Percentiles rank a stretch among this genome's conserved stretches.
These are phyloP conservation scores for Eucalyptus victrix DNA, from an alignment of 345 rosid species.

Conservation along the genomic window DNA sequence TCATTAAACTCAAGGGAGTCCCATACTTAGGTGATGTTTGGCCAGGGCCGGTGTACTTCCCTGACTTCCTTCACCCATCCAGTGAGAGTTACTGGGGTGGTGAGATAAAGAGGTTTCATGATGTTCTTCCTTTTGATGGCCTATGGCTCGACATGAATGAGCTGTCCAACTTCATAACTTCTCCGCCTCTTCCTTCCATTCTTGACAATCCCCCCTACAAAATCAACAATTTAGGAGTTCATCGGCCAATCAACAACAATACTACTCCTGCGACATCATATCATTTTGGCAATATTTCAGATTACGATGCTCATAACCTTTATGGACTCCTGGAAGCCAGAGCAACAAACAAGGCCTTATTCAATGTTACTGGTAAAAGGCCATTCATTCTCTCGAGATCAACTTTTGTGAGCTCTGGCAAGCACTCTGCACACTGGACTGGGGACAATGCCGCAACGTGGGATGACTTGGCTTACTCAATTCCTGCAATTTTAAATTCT, in stretches of 20 bases:
- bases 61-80: conserved; percentile 48
- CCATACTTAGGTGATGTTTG: conserved; percentile 58
- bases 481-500: conserved; percentile 52
- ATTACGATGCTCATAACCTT: conserved; percentile 61
- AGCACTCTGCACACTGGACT: conserved; percentile 72
- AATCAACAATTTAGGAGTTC: conserved; percentile 34
- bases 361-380: conserved; percentile 33
- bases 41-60: conserved; percentile 59
- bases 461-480: conserved; percentile 52
- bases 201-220: conserved; percentile 61
- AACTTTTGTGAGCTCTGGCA: conserved; percentile 67
- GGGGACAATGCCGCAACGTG: conserved; percentile 63
- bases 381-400: conserved; percentile 66
- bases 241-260: conserved; percentile 11
- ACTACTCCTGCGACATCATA: conserved; percentile 45
- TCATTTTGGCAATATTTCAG: conserved; percentile 41
- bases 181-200: conserved; percentile 21
- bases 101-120: conserved; percentile 43
- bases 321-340: conserved; percentile 50
- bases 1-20: conserved; percentile 33
- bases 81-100: conserved; percentile 30
- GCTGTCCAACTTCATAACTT: conserved; percentile 46
- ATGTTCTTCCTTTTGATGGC: conserved; percentile 48
- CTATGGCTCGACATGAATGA: conserved; percentile 85
- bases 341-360: conserved; percentile 46